phyloP scores from a whole-genome alignment of 495 filamentous ascomycete genomes.

The Chaetomium tenue region DNA sequence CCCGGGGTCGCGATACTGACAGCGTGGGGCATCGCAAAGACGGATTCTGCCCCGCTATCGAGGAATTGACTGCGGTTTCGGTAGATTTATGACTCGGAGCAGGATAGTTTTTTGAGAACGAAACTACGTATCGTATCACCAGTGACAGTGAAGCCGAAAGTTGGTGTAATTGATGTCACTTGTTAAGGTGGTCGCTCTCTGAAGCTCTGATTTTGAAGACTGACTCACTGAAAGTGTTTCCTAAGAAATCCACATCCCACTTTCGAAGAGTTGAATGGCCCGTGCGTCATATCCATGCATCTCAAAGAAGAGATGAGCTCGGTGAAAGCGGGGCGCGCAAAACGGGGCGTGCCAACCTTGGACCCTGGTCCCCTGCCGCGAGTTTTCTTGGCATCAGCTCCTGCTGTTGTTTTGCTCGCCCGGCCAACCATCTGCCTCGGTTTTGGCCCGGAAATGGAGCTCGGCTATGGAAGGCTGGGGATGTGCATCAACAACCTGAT shows the following conservation, averaged over 20 bases:
- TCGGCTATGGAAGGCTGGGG: constrained; percentile 26
- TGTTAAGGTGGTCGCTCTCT: background rate
- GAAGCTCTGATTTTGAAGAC: background rate
- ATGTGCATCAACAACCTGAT: constrained; percentile 30
- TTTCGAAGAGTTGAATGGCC: constrained; percentile 11
- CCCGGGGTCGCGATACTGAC: constrained; percentile 62
- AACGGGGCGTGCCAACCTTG: background rate
- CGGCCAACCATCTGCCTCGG: constrained; percentile 41
- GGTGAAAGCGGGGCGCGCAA: constrained; percentile 1
- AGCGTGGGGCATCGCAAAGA: constrained; percentile 24
- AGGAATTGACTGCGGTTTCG: background rate
- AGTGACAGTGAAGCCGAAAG: background rate
- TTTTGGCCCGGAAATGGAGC: constrained; percentile 33
- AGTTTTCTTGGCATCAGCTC: constrained; percentile 27
- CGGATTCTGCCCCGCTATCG: constrained; percentile 8
- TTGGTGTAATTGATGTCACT: background rate
- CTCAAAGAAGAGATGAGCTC: background rate
- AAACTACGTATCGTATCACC: background rate
- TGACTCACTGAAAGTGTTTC: constrained; percentile 18
- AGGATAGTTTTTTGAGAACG: background rate
- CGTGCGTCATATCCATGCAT: constrained; percentile 17
- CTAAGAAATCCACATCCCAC: constrained; percentile 18
- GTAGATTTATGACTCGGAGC: background rate
- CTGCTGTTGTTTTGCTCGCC: constrained; percentile 23
- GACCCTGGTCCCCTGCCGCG: background rate